These are phyloP conservation scores for Parathielavia appendiculata DNA, from an alignment of 495 filamentous ascomycete species.

Conservation along the genomic window DNA sequence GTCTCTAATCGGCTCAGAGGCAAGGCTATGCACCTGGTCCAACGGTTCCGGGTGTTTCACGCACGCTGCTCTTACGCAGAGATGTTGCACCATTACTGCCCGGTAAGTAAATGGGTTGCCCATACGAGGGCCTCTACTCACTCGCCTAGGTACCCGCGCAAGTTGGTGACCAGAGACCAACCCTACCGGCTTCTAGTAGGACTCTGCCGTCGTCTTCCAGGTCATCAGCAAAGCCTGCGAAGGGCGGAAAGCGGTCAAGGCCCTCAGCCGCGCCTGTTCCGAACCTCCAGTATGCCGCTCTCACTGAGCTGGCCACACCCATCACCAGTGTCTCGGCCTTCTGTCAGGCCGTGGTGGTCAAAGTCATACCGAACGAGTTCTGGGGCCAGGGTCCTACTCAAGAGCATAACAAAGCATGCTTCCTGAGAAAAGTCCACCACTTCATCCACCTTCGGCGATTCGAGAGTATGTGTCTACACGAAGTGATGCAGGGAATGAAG, in stretches of 20 bases:
- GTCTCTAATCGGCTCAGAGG: constrained; percentile 78
- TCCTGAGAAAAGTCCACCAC: constrained; percentile 63
- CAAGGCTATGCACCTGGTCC: constrained; percentile 51
- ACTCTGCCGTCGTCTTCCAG: background rate
- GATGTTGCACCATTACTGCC: constrained; percentile 78
- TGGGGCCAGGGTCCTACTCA: constrained; percentile 59
- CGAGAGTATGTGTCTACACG: constrained; percentile 74
- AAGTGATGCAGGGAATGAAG: constrained; percentile 71
- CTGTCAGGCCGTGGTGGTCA: constrained; percentile 69
- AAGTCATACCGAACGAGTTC: constrained; percentile 69
- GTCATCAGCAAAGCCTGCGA: background rate
- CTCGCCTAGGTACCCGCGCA: constrained; percentile 8
- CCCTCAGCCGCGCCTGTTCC: background rate
- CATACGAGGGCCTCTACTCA: background rate
- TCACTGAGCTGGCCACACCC: constrained; percentile 70
- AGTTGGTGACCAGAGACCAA: constrained; percentile 1
- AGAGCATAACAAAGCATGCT: constrained; percentile 50
- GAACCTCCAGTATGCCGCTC: constrained; percentile 25
- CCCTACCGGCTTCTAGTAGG: background rate
- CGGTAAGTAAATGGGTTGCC: constrained; percentile 33
- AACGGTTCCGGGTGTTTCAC: constrained; percentile 64
- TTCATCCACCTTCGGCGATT: constrained; percentile 76
- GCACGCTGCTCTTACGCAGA: constrained; percentile 68
- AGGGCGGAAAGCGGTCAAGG: constrained; percentile 9
- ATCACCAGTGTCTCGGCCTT: constrained; percentile 74